Evolutionary conservation across 2,329 filamentous ascomycete genomes (phyloP), one percentile per base, ranked within the genome.

Genomic region (Cladosporium halotolerans): DNA sequence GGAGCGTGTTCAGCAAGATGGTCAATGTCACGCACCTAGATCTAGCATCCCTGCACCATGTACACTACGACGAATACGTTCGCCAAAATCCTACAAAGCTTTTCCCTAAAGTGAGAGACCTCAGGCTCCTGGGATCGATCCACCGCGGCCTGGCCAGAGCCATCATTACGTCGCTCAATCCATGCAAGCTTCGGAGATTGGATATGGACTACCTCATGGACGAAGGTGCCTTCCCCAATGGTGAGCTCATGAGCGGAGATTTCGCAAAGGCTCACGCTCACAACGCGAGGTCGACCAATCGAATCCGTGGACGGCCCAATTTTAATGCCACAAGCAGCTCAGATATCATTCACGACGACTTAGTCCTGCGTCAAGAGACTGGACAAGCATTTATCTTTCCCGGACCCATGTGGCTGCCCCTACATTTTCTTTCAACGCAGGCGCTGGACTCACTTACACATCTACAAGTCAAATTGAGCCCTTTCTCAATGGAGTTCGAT

Each of bases 51-150:
- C 13, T 57, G 16, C 44, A 57, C 14, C 16, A 40, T 18, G 23
- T 50, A 2, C 44, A 45, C 7, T 32, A 55, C 9, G 48, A 53
- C 11, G 41, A 39, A 6, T 38, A 40, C 14, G 23, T 48, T 28
- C 55, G 52, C 33, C 14, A 50, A 23, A 55, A 38, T 34, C 53
- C 53, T 40, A 11, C n/a, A 2, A 23, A 13, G n/a, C 40, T 57
- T 11, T 57, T 57, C 14, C 52, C 55, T 5, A 40, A 32, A 16
- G 52, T 57, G 28, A 57, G n/a, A n/a, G 47, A 57, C 19, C 48
- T 57, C 9, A 44, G 55, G 18, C 52, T 57, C 8, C 44, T 55
- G 18, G 55, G 55, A n/a, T 57, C 48, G 40, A 53, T 53, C 48
- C 53, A 55, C 19, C 52, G 55, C 13, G 45, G 44, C 14, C 23